phyloP scores from a whole-genome alignment of 805 yeast species.

The Candida cerambycidarum region DNA sequence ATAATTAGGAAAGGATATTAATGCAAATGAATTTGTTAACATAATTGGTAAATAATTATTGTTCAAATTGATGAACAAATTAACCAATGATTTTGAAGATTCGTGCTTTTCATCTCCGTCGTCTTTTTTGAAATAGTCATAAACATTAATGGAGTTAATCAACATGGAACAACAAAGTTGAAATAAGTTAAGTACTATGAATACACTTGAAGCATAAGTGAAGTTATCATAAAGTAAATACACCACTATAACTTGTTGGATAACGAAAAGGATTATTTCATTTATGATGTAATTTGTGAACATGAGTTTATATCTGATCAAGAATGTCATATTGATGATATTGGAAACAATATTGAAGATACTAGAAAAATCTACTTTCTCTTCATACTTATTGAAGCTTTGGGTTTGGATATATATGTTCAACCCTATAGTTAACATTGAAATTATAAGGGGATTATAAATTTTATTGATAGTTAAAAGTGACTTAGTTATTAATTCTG shows the following conservation, averaged over 20 bases:
- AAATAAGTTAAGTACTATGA: neutral
- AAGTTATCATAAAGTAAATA: constrained; percentile 1
- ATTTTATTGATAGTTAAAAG: constrained; percentile 1
- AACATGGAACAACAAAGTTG: constrained; percentile 17
- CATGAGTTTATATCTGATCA: constrained; percentile 23
- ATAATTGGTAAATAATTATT: constrained; percentile 36
- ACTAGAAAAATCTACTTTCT: neutral
- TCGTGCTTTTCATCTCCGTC: neutral
- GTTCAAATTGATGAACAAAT: constrained; percentile 26
- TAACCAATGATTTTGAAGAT: neutral
- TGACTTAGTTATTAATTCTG: neutral
- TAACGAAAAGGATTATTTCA: constrained; percentile 23
- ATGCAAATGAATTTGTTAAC: constrained; percentile 35
- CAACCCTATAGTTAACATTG: neutral
- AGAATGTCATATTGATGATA: constrained; percentile 27
- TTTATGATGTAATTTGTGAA: constrained; percentile 12
- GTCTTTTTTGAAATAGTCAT: constrained; percentile 7
- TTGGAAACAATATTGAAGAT: constrained; percentile 19
- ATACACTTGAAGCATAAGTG: neutral
- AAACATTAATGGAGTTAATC: constrained; percentile 11
- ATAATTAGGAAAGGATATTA: constrained; percentile 16
- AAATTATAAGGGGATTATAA: constrained; percentile 5
- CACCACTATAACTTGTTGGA: constrained; percentile 20
- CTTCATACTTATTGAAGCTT: neutral
- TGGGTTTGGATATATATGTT: neutral